Evolutionary conservation across 306 rosid genomes (phyloP).

Genomic region (Cucumis cinereus): DNA sequence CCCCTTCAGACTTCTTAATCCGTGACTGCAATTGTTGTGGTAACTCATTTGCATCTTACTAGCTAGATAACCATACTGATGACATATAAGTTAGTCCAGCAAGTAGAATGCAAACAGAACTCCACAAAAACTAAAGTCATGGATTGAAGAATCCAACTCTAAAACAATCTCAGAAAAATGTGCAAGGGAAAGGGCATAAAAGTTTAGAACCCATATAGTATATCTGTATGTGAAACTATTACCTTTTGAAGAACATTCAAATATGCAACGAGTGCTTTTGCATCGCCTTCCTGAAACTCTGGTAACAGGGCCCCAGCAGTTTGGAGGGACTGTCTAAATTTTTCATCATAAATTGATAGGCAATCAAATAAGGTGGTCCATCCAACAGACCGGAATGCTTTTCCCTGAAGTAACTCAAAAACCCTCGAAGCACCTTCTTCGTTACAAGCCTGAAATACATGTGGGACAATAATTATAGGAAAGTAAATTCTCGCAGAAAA

Average conservation of each 20-base stretch:
- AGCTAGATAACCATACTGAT: not conserved
- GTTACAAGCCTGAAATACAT: conserved; percentile 59
- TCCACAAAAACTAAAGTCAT: not conserved
- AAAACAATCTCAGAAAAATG: not conserved
- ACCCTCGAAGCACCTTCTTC: conserved; percentile 91
- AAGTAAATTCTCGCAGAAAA: not conserved
- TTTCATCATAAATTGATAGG: conserved; percentile 86
- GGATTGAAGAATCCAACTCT: not conserved
- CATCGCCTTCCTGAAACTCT: conserved; percentile 93
- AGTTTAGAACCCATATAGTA: not conserved
- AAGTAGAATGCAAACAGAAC: not conserved
- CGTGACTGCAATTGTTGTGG: not conserved
- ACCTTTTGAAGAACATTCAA: conserved; percentile 88
- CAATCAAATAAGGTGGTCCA: conserved; percentile 96
- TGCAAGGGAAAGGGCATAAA: not conserved
- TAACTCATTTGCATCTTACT: not conserved
- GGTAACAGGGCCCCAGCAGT: conserved; percentile 74
- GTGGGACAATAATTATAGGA: not conserved
- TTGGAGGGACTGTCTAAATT: conserved; percentile 87
- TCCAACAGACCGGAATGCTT: conserved; percentile 91
- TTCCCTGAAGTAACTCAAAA: conserved; percentile 89
- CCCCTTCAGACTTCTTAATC: not conserved
- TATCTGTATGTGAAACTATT: not conserved
- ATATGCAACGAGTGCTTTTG: conserved; percentile 91
- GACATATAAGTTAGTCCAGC: not conserved